Base-by-base conservation (phyloP, 306 rosid species). In the Senna siamea region DNA sequence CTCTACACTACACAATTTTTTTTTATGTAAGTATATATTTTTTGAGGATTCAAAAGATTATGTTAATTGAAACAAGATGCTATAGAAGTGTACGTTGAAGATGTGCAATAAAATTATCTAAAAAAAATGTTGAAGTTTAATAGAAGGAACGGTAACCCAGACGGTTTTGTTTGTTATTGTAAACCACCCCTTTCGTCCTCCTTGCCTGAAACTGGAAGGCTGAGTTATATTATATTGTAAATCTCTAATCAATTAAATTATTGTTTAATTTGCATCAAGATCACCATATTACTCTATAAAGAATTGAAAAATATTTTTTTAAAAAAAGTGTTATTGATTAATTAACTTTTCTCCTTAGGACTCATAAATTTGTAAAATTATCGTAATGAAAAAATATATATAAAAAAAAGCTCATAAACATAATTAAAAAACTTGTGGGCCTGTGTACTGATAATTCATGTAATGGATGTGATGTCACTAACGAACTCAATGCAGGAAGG, bases 201-300 rank as follows among this genome's bases (percentile, higher is more conserved):
- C 76, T 74, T 1, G 54, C 69, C 85, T 78, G 37, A 75, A 81
- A 76, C 83, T 74, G 26, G 73, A 80, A 76, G 81, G 82, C 69
- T 59, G 51, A 61, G 60, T 75, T 70, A 26, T 82, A 41, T 74
- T 86, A 93, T 87, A 87, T 76, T 76, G 19, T 48, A 6, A 52
- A 8, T 41, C 44, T 38, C 8, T 37, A 37, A 37, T 75, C 65
- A 61, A 59, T 60, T 72, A 53, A 26, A 61, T 75, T 68, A 70
- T 44, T 51, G 67, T 74, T 57, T 54, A 50, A 63, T 78, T 26
- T 40, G 0, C 13, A 5, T 7, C 40, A 37, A 37, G 1, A 37
- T 37, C 7, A 7, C 40, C 0, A 37, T 37, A 7, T 37, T 37
- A 37, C 5, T 37, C 7, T 2, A 37, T 37, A 37, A 37, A 37